Evolutionary conservation across 2,329 filamentous ascomycete species (phyloP), one percentile per base, ranked within the genome.

Genomic region (Sporothrix sp.): DNA sequence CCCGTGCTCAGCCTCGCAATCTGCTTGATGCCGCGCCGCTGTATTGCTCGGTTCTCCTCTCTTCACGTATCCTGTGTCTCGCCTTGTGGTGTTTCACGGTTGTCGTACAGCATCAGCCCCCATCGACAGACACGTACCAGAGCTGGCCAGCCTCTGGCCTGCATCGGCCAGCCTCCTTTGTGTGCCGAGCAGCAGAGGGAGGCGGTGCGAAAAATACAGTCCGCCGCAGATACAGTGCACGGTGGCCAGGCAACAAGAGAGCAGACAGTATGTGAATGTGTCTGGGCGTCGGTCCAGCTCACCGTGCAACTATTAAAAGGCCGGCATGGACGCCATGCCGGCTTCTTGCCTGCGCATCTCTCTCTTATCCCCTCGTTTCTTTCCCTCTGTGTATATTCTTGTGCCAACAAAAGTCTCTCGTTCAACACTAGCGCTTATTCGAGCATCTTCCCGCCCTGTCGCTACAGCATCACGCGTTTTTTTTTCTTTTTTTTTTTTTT

Each of bases 61-160:
- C 25, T 33, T 14, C 9, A 36, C 21, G 6, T 13, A n/a, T 50
- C 32, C 39, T 44, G 48, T 51, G 42, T 51, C 42, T 46, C 35
- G 49, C 49, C 42, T 39, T 51, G 49, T 40, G 4, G 18, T 39
- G 42, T 46, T 46, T 46, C 49, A 35, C 35, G 27, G 49, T 10
- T 7, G 49, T 51, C 20, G n/a, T 36, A 51, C 49, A 16, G 18
- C 49, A 35, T 45, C 33, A 16, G 30, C 48, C 13, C n/a, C 21
- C 32, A 18, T 25, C 13, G 21, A 13, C 32, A n/a, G n/a, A n/a
- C n/a, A n/a, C n/a, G n/a, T n/a, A n/a, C n/a, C n/a, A n/a, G n/a
- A n/a, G n/a, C n/a, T n/a, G n/a, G n/a, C n/a, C n/a, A n/a, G n/a
- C n/a, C n/a, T n/a, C n/a, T n/a, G n/a, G n/a, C n/a, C 11, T 28